Conservation (phyloP, 495 filamentous ascomycete species). For the Neurospora tetrasperma region DNA sequence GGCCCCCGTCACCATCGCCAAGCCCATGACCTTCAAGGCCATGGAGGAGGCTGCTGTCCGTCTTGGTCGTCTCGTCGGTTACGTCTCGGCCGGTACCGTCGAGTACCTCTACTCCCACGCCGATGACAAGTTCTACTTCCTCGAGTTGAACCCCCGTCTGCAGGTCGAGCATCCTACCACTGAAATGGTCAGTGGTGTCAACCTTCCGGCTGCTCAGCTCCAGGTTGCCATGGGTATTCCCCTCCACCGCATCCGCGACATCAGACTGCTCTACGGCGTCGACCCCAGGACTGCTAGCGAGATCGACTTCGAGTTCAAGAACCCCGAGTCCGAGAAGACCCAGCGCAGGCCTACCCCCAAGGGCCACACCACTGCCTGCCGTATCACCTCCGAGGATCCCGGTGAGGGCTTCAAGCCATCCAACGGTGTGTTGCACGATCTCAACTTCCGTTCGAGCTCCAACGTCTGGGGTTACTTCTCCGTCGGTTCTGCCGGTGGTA, state of each 20-base stretch:
- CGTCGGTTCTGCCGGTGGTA: constrained; percentile 88
- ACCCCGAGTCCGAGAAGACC: constrained; percentile 68
- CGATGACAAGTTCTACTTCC: constrained; percentile 98
- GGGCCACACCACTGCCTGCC: constrained; percentile 94
- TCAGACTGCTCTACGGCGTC: constrained; percentile 90
- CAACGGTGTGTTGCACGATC: constrained; percentile 95
- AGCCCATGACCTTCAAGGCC: constrained; percentile 72
- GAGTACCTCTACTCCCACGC: constrained; percentile 98
- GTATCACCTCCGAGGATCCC: constrained; percentile 98
- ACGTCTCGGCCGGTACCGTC: constrained; percentile 97
- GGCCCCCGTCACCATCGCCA: constrained; percentile 93
- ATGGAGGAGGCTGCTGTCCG: constrained; percentile 98
- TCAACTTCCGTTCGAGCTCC: constrained; percentile 97
- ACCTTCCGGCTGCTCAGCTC: constrained; percentile 91
- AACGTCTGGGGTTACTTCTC: constrained; percentile 99
- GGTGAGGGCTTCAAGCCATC: constrained; percentile 99
- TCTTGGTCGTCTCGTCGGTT: constrained; percentile 86
- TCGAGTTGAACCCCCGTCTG: constrained; percentile 94
- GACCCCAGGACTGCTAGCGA: constrained; percentile 76
- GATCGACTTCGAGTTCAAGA: constrained; percentile 96
- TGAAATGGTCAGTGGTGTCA: constrained; percentile 98
- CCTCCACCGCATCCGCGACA: constrained; percentile 89
- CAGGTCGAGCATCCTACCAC: constrained; percentile 99
- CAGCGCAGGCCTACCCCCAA: constrained; percentile 87
- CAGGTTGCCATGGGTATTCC: constrained; percentile 99